A percentile compares a stretch with the other conserved stretches of the same genome.
Evolutionary conservation across 2,329 filamentous ascomycete species (phyloP).

Genomic region (Pyricularia pennisetigena): DNA sequence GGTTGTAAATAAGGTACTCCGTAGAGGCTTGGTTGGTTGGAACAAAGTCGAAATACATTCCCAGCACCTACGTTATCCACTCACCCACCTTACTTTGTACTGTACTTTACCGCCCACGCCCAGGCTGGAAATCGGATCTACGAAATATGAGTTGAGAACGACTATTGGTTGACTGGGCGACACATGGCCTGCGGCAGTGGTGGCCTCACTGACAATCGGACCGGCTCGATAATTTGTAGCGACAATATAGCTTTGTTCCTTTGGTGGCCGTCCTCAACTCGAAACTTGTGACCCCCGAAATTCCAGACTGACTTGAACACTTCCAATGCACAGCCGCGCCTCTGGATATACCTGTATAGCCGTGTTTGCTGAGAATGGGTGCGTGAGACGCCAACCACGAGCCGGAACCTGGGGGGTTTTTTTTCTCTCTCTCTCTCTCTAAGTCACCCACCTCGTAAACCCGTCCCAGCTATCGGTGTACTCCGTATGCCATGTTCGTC

Average conservation of each 20-base stretch:
- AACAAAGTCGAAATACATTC: not conserved
- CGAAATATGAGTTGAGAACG: too few species aligned
- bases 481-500: not conserved
- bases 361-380: not conserved
- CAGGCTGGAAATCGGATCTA: not conserved
- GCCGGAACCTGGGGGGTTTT: not conserved
- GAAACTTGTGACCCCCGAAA: not conserved
- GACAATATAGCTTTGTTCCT: not conserved
- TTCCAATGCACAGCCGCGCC: not conserved
- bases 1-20: not conserved
- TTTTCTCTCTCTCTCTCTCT: not conserved
- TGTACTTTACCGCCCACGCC: too few species aligned
- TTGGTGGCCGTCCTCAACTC: not conserved
- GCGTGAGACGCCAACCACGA: not conserved
- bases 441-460: too few species aligned
- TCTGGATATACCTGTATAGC: not conserved
- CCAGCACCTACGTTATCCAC: not conserved
- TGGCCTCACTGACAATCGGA: not conserved
- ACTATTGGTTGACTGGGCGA: too few species aligned
- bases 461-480: too few species aligned
- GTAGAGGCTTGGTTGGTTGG: not conserved
- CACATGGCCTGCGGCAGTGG: too few species aligned
- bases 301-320: not conserved
- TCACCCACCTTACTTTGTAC: not conserved
- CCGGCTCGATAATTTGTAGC: not conserved